Base-by-base conservation (phyloP, 177 flowering plant species). In the Vitis hybrid region DNA sequence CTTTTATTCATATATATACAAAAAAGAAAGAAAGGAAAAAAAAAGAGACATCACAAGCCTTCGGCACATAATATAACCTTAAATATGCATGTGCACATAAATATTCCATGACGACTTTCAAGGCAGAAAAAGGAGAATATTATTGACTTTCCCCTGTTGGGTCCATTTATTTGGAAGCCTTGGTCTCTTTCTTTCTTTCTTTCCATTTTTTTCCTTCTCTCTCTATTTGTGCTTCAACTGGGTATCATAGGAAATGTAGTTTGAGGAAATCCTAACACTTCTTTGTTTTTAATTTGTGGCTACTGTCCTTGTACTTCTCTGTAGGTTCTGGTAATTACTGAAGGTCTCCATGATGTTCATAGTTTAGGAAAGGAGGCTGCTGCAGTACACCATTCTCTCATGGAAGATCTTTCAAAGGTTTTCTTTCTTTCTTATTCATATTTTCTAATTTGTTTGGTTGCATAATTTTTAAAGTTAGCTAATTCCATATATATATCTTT, bases 311-410 rank as follows among this genome's bases (percentile, higher is more conserved):
- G 4, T 45, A 71, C 67, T 68, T 70, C 18, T 77, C 61, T 79
- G 57, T 75, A 94, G 99, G 97, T 94, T 67, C 79, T 94, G 82
- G 94, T 97, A 58, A 90, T 92, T 75, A 90, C 95, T n/a, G 94
- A 90, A 77, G 97, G 87, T 74, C 73, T 95, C 68, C 94, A 86
- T 69, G 99, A 93, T 83, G 91, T 95, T 81, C 84, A 92, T 75
- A 85, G 73, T 68, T 73, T 93, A 79, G 98, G 97, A 68, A 92
- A 90, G 82, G 99, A 95, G 81, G 97, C 98, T 81, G 86, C 91
- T 68, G 79, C 74, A 49, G 71, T 86, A 54, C 97, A 95, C 71
- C 76, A 18, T 71, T 81, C 91, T 77, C 92, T 95, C 56, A 86
- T 90, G 88, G 85, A 82, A 70, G 86, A 88, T 71, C 91, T 93